phyloP scores from a whole-genome alignment of 1,139 yeast species.

The Diutina scorzettiae region DNA sequence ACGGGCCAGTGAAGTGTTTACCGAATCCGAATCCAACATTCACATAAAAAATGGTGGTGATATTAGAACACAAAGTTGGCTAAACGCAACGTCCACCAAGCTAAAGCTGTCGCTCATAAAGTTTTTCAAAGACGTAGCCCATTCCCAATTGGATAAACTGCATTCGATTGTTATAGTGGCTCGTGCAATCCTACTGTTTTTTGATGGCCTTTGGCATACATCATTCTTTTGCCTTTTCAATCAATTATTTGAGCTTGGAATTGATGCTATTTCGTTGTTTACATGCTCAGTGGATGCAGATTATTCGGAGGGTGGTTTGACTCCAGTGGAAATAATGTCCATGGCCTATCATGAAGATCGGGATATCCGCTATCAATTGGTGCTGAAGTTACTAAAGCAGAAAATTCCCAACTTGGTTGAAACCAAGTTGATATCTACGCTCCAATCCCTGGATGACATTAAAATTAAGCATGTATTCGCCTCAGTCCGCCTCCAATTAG shows the following conservation, averaged over 20 bases:
- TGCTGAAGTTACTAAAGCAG: background rate
- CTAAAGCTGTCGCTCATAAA: background rate
- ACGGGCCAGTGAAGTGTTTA: background rate
- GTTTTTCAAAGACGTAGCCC: background rate
- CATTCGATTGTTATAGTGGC: background rate
- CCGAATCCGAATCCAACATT: background rate
- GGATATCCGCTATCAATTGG: background rate
- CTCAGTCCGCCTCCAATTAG: background rate
- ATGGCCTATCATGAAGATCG: slow-evolving; percentile 1
- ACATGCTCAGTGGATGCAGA: background rate
- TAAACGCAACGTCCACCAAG: background rate
- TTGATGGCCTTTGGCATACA: background rate
- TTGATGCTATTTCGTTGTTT: background rate
- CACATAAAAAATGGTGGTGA: background rate
- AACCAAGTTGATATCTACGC: background rate
- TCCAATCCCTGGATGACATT: background rate
- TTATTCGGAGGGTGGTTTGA: background rate
- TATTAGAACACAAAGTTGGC: background rate
- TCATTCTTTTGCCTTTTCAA: background rate
- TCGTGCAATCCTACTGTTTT: background rate
- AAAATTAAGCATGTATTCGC: background rate
- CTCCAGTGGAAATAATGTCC: background rate
- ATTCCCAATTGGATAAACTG: background rate
- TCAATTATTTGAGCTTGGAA: background rate
- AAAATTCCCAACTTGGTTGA: background rate